Base-by-base conservation (phyloP, 306 rosid species). In the Sphenostylis stenocarpa region DNA sequence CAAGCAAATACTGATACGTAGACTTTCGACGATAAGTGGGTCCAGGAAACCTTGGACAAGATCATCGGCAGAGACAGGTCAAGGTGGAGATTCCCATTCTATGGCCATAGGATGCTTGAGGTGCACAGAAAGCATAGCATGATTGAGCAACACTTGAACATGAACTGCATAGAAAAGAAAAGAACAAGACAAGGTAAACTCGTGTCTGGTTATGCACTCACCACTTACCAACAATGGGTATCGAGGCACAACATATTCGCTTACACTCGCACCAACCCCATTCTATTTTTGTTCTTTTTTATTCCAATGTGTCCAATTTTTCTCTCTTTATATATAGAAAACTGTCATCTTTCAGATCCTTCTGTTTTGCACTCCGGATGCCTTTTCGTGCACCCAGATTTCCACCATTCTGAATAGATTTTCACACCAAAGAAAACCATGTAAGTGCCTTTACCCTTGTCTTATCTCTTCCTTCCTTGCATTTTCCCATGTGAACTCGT, bases 221-320 rank as follows among this genome's bases (percentile, higher is more conserved):
- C 88, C 90, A 87, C 91, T 84, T 85, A 80, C 76, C 84, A 41
- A 67, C 84, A 89, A 86, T 90, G 89, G 83, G 89, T 36, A 10
- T 36, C 1, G 7, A 36, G 11, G 49, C 70, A 60, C 76, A 61
- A 57, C 77, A 41, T 21, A 29, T 43, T 6, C 67, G 24, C 14
- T 53, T 80, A 34, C 47, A 82, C 85, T 53, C 82, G 28, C 47
- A 84, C 85, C 87, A 84, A 65, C 47, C 41, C 76, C 49, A 47
- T 36, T 55, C 55, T 34, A 13, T 34, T 62, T 23, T 2, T 57
- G 3, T 19, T n/a, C 44, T 16, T 16, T 9, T 33, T 67, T 0
- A 24, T 11, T 21, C 56, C 6, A 70, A 7, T 44, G 45, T 17
- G 47, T 6, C 49, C 69, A 33, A n/a, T n/a, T 39, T 44, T 34